A percentile compares a stretch with the other conserved stretches of the same genome.
These are phyloP conservation scores for Fusarium graminum DNA, from an alignment of 2,329 filamentous ascomycete species.

Conservation along the genomic window DNA sequence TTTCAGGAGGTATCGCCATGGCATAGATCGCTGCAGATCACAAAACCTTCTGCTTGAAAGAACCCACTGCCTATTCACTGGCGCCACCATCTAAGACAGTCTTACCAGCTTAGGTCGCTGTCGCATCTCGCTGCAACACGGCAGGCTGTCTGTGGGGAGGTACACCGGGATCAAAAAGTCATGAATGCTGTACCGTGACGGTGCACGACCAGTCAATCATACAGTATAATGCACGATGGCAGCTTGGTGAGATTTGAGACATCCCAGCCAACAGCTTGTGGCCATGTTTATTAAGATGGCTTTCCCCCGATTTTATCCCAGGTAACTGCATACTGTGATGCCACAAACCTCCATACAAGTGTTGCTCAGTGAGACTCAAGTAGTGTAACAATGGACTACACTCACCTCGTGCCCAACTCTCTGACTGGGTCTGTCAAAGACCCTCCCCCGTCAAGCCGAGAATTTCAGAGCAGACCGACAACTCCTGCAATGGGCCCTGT, in stretches of 20 bases:
- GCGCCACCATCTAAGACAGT: slow-evolving; percentile 40
- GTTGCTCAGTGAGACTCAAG: background rate
- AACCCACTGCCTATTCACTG: slow-evolving; percentile 23
- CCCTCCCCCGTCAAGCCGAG: slow-evolving; percentile 27
- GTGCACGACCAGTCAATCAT: slow-evolving; percentile 2
- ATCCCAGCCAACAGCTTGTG: slow-evolving; percentile 10
- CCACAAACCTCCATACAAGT: slow-evolving; percentile 3
- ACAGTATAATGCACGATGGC: slow-evolving; percentile 3
- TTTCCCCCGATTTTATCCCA: slow-evolving; percentile 9
- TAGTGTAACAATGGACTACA: slow-evolving; percentile 44
- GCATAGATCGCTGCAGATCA: slow-evolving; percentile 33
- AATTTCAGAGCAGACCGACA: slow-evolving; percentile 42
- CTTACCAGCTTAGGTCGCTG: slow-evolving; percentile 26
- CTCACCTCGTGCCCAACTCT: slow-evolving; percentile 43
- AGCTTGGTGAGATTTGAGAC: slow-evolving; percentile 33
- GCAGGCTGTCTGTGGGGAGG: slow-evolving; percentile 16
- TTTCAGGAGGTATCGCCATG: slow-evolving; percentile 10
- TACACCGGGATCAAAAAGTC: slow-evolving; percentile 29
- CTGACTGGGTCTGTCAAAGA: slow-evolving; percentile 32
- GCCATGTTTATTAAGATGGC: slow-evolving; percentile 27
- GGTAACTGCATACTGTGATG: background rate
- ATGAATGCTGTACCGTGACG: background rate
- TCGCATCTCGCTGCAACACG: slow-evolving; percentile 16
- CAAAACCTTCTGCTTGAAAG: slow-evolving; percentile 13
- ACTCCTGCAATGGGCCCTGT: slow-evolving; percentile 42